A percentile compares a stretch with the other conserved stretches of the same genome.
Evolutionary conservation across 352 stramenopile genomes (phyloP).

Genomic region (Globisporangium uncinulatum): DNA sequence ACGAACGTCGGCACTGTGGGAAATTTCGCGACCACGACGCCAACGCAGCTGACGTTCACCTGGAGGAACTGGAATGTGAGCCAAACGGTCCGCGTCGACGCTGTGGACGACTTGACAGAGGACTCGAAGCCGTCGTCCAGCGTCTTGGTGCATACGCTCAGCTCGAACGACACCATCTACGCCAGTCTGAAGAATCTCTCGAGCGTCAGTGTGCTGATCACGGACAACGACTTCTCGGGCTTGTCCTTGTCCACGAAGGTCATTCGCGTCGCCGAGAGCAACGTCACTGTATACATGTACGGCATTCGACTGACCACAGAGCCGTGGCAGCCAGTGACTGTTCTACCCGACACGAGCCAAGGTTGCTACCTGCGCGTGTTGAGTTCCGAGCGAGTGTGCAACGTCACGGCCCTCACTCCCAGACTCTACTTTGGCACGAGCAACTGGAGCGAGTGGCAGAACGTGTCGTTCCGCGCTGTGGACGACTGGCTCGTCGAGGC

Average conservation of each 20-base stretch:
- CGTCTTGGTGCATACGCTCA: conserved; percentile 41
- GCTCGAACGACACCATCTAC: conserved; percentile 70
- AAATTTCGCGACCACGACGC: conserved; percentile 28
- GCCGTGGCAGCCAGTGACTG: conserved; percentile 48
- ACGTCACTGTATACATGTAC: conserved; percentile 34
- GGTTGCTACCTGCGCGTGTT: conserved; percentile 44
- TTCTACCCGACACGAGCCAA: conserved; percentile 40
- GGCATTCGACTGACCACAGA: conserved; percentile 49
- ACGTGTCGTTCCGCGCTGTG: conserved; percentile 48
- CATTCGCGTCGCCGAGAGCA: conserved; percentile 38
- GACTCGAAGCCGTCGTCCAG: conserved; percentile 42
- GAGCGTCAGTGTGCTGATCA: conserved; percentile 44
- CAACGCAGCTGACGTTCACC: conserved; percentile 44
- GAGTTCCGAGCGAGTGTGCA: conserved; percentile 36
- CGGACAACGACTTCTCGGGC: conserved; percentile 58
- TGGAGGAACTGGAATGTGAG: conserved; percentile 65
- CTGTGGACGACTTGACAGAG: conserved; percentile 58
- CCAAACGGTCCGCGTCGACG: conserved; percentile 43
- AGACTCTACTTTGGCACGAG: conserved; percentile 44
- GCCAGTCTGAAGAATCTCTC: conserved; percentile 29
- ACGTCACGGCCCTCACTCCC: conserved; percentile 38
- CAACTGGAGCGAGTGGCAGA: conserved; percentile 66
- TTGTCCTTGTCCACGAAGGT: conserved; percentile 38
- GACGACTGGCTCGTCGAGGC: conserved; percentile 60
- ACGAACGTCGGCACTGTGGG: conserved; percentile 45